phyloP scores from a whole-genome alignment of 768 basidiomycete genomes.

The Lyophyllum semitale region DNA sequence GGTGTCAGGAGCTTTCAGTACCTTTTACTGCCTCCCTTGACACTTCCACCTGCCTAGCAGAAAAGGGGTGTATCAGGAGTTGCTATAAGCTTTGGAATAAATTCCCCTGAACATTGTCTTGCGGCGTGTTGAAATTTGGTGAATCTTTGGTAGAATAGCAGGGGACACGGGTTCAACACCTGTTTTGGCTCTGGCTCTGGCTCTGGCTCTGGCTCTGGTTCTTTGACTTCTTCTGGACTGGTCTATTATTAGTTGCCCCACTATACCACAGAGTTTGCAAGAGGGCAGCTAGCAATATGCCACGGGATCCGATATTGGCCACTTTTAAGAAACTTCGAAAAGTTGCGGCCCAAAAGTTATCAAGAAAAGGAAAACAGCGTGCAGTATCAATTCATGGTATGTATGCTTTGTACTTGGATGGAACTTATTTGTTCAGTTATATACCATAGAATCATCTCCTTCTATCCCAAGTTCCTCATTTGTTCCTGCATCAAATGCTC shows the following conservation, averaged over 20 bases:
- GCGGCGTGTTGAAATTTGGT: not conserved
- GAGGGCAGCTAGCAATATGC: too few relatives aligned
- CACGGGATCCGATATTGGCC: not conserved
- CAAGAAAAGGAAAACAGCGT: not conserved
- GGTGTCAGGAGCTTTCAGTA: not conserved
- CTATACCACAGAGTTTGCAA: too few relatives aligned
- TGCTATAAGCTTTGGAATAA: not conserved
- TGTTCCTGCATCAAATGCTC: not conserved
- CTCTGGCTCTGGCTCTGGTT: not conserved
- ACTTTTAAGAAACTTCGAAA: not conserved
- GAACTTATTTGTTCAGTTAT: too few relatives aligned
- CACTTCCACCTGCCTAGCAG: too few relatives aligned
- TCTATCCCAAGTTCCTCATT: not conserved
- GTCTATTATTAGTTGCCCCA: too few relatives aligned
- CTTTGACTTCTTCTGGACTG: not conserved
- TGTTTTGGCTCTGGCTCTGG: constrained; percentile 4
- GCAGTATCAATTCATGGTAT: not conserved
- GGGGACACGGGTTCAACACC: constrained; percentile 9
- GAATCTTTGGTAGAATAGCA: not conserved
- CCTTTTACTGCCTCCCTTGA: not conserved
- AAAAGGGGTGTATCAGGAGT: too few relatives aligned
- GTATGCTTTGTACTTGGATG: too few relatives aligned
- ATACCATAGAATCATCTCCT: too few relatives aligned
- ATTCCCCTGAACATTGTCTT: not conserved
- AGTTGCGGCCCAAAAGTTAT: not conserved